Percentiles rank a stretch among this genome's conserved stretches.
Evolutionary conservation across 768 basidiomycete genomes (phyloP).

Genomic region (Boletus insuetus): DNA sequence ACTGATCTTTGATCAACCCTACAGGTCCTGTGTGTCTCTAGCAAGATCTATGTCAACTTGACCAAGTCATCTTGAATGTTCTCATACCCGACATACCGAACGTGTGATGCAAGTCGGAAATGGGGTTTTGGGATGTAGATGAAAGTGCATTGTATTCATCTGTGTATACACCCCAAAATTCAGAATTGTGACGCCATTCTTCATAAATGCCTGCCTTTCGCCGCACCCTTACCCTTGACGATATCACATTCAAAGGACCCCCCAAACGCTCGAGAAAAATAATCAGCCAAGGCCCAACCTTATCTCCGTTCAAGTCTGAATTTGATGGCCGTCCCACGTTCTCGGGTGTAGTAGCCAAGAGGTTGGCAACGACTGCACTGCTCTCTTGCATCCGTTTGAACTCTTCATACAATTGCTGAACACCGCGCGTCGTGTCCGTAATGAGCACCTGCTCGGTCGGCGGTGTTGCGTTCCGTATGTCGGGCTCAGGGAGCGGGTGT

Average conservation of each 20-base stretch:
- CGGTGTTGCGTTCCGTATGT: slow-evolving; percentile 10
- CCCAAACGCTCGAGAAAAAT: no score
- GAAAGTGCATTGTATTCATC: background rate
- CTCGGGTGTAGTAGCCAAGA: slow-evolving; percentile 34
- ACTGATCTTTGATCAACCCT: background rate
- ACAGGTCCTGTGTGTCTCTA: slow-evolving; percentile 29
- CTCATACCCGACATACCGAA: background rate
- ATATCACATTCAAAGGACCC: no score
- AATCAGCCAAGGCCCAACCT: no score
- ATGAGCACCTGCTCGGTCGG: slow-evolving; percentile 50
- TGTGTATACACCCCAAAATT: background rate
- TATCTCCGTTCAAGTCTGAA: no score
- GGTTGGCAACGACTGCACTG: slow-evolving; percentile 49
- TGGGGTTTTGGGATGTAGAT: background rate
- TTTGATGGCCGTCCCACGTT: background rate
- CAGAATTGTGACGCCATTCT: background rate
- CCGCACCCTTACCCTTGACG: no score
- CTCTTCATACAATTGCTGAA: slow-evolving; percentile 49
- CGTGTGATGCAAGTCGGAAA: background rate
- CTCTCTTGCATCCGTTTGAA: slow-evolving; percentile 55
- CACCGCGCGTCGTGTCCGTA: slow-evolving; percentile 38
- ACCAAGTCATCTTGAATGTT: slow-evolving; percentile 8
- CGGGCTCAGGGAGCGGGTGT: slow-evolving; percentile 46
- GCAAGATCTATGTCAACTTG: slow-evolving; percentile 23
- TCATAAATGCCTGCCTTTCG: background rate